Evolutionary conservation across 2,329 filamentous ascomycete species (phyloP).

Genomic region (Lecanoromycetidae sp.): DNA sequence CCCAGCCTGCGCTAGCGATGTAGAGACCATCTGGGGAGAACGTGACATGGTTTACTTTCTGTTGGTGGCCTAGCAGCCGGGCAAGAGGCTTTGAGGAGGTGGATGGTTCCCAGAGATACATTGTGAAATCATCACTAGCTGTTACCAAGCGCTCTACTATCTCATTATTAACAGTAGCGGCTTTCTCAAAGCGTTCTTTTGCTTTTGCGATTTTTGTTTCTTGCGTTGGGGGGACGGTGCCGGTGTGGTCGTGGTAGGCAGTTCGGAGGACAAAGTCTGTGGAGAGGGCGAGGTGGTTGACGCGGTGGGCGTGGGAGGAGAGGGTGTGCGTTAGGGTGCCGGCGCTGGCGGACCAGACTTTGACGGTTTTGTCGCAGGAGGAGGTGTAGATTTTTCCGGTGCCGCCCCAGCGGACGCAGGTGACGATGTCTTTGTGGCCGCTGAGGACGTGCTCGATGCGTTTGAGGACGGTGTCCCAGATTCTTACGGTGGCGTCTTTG

Average conservation of each 20-base stretch:
- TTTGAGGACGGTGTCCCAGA: slow-evolving; percentile 74
- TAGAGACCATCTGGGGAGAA: slow-evolving; percentile 83
- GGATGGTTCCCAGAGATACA: slow-evolving; percentile 86
- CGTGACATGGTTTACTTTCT: slow-evolving; percentile 88
- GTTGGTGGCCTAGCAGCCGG: slow-evolving; percentile 86
- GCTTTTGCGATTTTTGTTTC: slow-evolving; percentile 65
- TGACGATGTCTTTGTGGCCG: slow-evolving; percentile 79
- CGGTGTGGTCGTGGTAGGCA: slow-evolving; percentile 72
- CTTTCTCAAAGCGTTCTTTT: slow-evolving; percentile 71
- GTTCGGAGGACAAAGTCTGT: slow-evolving; percentile 85
- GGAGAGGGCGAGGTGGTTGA: slow-evolving; percentile 87
- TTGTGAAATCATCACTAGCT: slow-evolving; percentile 88
- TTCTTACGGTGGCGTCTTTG: slow-evolving; percentile 75
- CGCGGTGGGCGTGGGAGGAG: slow-evolving; percentile 77
- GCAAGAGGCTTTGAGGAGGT: slow-evolving; percentile 70
- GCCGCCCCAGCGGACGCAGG: slow-evolving; percentile 92
- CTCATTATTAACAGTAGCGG: slow-evolving; percentile 61
- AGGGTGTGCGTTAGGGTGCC: slow-evolving; percentile 73
- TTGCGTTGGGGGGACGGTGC: slow-evolving; percentile 51
- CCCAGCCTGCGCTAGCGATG: slow-evolving; percentile 81
- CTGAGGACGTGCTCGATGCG: slow-evolving; percentile 70
- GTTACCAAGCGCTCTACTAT: slow-evolving; percentile 77
- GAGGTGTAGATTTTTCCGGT: slow-evolving; percentile 69
- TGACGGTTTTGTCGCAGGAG: slow-evolving; percentile 85
- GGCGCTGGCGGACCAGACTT: slow-evolving; percentile 72